These are phyloP conservation scores for Sugiyamaella paludigena DNA, from an alignment of 1,139 yeast genomes.

Conservation along the genomic window DNA sequence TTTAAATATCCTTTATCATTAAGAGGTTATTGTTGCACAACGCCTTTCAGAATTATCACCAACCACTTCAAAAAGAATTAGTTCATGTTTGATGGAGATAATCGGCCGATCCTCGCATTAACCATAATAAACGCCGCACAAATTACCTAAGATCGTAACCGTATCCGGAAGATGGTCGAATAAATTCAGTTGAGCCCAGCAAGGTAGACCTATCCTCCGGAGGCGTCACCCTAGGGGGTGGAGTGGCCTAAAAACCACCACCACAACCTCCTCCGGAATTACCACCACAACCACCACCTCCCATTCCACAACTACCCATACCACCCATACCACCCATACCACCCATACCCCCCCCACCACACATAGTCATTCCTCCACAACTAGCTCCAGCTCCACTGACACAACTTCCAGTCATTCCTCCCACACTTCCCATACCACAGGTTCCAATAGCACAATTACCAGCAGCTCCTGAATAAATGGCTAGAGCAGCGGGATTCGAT, in stretches of 20 bases:
- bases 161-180: too few species aligned
- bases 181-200: too few species aligned
- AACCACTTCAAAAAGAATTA: too few species aligned
- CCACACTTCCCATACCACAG: slow-evolving; percentile 18
- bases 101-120: too few species aligned
- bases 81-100: too few species aligned
- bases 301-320: slow-evolving; percentile 9
- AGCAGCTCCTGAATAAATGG: slow-evolving; percentile 12
- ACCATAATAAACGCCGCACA: too few species aligned
- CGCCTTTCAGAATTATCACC: too few species aligned
- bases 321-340: slow-evolving; percentile 8
- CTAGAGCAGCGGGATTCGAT: slow-evolving; percentile 11
- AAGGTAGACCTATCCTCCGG: too few species aligned
- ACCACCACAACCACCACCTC: slow-evolving; percentile 12
- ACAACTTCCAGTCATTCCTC: slow-evolving; percentile 16
- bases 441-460: slow-evolving; percentile 14
- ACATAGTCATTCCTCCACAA: not conserved
- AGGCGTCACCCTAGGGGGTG: too few species aligned
- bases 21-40: too few species aligned
- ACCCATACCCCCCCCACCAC: slow-evolving; percentile 5
- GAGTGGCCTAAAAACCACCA: slow-evolving; percentile 1
- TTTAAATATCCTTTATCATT: too few species aligned
- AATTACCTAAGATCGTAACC: too few species aligned
- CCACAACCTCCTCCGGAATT: slow-evolving; percentile 17
- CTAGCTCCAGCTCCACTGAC: slow-evolving; percentile 11